Evolutionary conservation across 495 filamentous ascomycete species (phyloP).

Genomic region (Neurospora cerealis): DNA sequence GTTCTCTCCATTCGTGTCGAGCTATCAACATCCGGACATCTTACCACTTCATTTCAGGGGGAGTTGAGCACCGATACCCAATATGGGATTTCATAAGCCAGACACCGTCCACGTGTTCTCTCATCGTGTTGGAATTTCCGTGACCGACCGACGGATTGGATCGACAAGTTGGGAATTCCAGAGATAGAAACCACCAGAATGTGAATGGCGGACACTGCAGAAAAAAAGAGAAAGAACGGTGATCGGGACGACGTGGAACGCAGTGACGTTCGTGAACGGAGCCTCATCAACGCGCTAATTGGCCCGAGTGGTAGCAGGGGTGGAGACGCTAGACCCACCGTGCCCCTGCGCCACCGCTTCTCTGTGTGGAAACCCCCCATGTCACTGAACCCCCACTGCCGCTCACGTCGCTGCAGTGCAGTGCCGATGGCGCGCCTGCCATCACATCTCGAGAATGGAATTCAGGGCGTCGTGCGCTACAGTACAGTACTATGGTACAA

Average conservation of each 20-base stretch:
- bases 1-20: not conserved
- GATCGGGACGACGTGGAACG: not conserved
- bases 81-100: not conserved
- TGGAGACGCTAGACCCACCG: not conserved
- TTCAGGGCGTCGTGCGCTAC: not conserved
- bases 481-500: not conserved
- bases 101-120: not conserved
- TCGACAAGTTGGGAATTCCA: not conserved
- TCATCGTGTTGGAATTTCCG: not conserved
- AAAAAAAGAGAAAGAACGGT: not conserved
- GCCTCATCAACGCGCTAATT: not conserved
- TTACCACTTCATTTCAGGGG: not conserved
- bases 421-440: not conserved
- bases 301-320: not conserved
- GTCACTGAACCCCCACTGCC: not conserved
- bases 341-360: not conserved
- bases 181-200: not conserved
- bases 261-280: not conserved
- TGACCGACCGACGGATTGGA: not conserved
- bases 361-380: not conserved
- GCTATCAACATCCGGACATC: not conserved
- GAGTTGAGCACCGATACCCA: not conserved
- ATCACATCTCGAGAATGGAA: not conserved
- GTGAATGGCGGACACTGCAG: not conserved
- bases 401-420: not conserved